Conservation (phyloP, 345 rosid genomes). For the Acer campestre region DNA sequence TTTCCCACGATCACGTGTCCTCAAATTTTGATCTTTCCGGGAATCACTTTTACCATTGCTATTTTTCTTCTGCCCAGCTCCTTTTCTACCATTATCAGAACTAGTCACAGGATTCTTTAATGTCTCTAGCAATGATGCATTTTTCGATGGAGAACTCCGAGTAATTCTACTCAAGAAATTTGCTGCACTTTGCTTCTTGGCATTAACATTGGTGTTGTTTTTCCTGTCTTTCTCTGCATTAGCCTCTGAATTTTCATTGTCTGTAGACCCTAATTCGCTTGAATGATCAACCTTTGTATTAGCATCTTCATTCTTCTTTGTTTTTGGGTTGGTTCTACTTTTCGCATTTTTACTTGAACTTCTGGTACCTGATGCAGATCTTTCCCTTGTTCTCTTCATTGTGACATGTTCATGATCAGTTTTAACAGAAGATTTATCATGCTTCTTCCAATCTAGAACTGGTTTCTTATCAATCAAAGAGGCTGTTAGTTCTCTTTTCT, state of each 20-base stretch:
- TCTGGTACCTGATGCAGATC: constrained; percentile 21
- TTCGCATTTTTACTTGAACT: constrained; percentile 26
- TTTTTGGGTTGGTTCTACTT: background rate
- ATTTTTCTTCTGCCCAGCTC: constrained; percentile 34
- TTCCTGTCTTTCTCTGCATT: constrained; percentile 36
- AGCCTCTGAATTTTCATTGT: constrained; percentile 29
- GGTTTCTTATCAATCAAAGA: constrained; percentile 34
- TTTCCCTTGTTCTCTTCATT: constrained; percentile 35
- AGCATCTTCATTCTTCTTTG: constrained; percentile 15
- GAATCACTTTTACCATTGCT: constrained; percentile 25
- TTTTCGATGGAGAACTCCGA: constrained; percentile 33
- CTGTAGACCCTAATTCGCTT: constrained; percentile 30
- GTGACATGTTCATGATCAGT: constrained; percentile 26
- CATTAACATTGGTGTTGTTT: constrained; percentile 18
- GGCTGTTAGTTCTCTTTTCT: constrained; percentile 25
- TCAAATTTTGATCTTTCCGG: constrained; percentile 20
- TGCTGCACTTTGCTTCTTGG: constrained; percentile 50
- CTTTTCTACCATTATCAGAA: constrained; percentile 38
- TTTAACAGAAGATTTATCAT: constrained; percentile 31
- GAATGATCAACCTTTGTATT: constrained; percentile 22
- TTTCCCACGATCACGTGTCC: constrained; percentile 30
- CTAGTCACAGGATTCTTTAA: constrained; percentile 20
- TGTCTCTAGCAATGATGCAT: constrained; percentile 24
- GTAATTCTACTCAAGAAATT: constrained; percentile 56
- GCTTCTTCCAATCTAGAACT: constrained; percentile 28